Evolutionary conservation across 208 protist species (phyloP), one percentile per base, ranked within the genome.

Genomic region (Leptomonas pyrrhocoris): DNA sequence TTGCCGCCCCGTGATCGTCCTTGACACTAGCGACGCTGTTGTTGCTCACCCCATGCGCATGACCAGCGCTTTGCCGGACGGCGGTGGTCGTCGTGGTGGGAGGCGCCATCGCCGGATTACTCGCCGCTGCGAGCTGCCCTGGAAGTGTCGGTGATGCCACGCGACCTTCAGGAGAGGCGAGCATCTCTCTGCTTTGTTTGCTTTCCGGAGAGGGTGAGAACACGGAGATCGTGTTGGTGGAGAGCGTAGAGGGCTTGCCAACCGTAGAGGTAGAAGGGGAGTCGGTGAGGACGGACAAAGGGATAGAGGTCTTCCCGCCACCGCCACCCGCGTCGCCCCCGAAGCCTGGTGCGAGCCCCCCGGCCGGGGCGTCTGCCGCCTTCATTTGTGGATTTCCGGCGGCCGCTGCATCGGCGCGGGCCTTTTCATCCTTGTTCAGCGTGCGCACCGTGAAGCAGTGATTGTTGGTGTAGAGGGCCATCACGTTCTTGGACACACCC

Each of bases 401-500:
- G 0, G 59, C 66, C 18, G 61, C 50, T 0, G 58, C 73, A 3
- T 48, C 49, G 9, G 45, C 53, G 23, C 55, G 57, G 1, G 64
- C 50, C 23, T 75, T 68, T 27, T 77, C 66, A 2, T 69, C 63
- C 30, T 73, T 60, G 51, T 60, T 57, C 51, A 75, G 60, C 49
- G 73, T 55, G 21, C 73, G 80, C 56, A 84, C 66, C 1, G 56
- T 61, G 51, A 89, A 83, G 79, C 84, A 89, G 61, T 73, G 74
- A 45, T 86, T 75, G n/a, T 66, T 74, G 2, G 84, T 84, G 69
- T 78, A 56, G 34, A 81, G 67, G 12, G 60, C 74, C 80, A 89
- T 89, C 36, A 80, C 71, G 23, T 62, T n/a, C 36, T 69, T 61
- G 21, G 80, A 86, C 11, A 89, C 53, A 12, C 77, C 84, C 73